Evolutionary conservation across 208 protist species (phyloP).

Genomic region (Crithidia brevicula): DNA sequence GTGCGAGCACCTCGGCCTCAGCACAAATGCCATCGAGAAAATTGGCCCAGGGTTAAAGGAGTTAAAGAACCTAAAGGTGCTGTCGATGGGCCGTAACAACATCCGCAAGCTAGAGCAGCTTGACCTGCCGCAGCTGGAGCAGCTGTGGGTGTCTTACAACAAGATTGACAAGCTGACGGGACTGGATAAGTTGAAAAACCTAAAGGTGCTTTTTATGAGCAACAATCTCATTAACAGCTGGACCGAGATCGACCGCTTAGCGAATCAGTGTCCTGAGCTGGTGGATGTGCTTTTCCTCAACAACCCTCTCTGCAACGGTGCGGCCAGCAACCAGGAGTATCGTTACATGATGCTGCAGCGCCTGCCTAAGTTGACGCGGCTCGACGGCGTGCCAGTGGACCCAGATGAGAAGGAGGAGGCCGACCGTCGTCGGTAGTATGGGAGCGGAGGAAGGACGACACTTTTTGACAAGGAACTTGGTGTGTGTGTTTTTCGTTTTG

Average conservation of each 20-base stretch:
- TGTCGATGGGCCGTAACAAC: constrained; percentile 94
- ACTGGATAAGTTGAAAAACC: constrained; percentile 93
- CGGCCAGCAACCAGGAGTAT: constrained; percentile 80
- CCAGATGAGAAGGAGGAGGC: constrained; percentile 93
- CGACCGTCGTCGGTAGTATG: constrained; percentile 71
- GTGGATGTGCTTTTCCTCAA: constrained; percentile 93
- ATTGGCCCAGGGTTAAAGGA: constrained; percentile 92
- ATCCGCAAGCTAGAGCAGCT: constrained; percentile 97
- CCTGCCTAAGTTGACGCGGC: constrained; percentile 82
- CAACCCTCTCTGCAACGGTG: constrained; percentile 91
- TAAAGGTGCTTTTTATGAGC: constrained; percentile 93
- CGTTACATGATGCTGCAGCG: constrained; percentile 88
- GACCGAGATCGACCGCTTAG: constrained; percentile 93
- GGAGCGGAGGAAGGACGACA: not conserved
- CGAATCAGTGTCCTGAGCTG: constrained; percentile 93
- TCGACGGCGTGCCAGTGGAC: constrained; percentile 91
- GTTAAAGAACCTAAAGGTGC: constrained; percentile 91
- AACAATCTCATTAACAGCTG: constrained; percentile 96
- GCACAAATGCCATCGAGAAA: constrained; percentile 95
- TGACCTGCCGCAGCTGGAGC: constrained; percentile 92
- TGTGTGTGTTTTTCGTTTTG: not conserved
- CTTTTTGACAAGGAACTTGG: not conserved
- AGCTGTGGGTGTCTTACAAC: constrained; percentile 97
- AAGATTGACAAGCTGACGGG: constrained; percentile 95
- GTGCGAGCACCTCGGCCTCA: constrained; percentile 92